These are phyloP conservation scores for Pyrus pyrifolia DNA, from an alignment of 306 rosid genomes.

Conservation along the genomic window DNA sequence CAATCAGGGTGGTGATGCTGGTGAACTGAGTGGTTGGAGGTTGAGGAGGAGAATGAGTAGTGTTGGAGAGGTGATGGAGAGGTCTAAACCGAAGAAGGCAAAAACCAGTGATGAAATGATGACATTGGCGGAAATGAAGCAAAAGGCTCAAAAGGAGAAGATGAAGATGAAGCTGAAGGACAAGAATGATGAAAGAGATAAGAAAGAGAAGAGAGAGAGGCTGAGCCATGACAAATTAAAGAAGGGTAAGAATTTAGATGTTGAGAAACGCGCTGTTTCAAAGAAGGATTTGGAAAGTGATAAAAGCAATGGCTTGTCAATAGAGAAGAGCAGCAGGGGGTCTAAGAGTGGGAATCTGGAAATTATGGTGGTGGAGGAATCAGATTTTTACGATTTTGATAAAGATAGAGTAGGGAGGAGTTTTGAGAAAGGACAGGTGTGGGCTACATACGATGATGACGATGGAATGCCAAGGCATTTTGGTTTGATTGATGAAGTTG, in stretches of 20 bases:
- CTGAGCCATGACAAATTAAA: conserved; percentile 12
- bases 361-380: conserved; percentile 60
- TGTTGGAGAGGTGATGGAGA: conserved; percentile 66
- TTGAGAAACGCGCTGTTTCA: neutral
- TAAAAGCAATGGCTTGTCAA: conserved; percentile 16
- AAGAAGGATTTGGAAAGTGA: conserved; percentile 22
- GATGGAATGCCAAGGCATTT: conserved; percentile 89
- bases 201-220: neutral
- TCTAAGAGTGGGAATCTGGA: conserved; percentile 29
- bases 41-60: conserved; percentile 55
- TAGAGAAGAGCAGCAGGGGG: conserved; percentile 6
- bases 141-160: conserved; percentile 35
- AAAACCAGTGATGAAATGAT: conserved; percentile 52
- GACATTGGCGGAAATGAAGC: conserved; percentile 71
- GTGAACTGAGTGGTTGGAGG: conserved; percentile 28
- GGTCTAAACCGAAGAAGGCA: conserved; percentile 40
- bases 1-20: neutral
- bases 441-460: conserved; percentile 77
- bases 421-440: conserved; percentile 85
- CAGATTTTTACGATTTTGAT: conserved; percentile 74
- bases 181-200: neutral
- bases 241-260: conserved; percentile 17
- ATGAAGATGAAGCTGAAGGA: conserved; percentile 14
- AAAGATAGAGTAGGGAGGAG: conserved; percentile 70
- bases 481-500: conserved; percentile 64